Base-by-base conservation (phyloP, 2,329 filamentous ascomycete genomes). In the Sporothrix schenckii region DNA sequence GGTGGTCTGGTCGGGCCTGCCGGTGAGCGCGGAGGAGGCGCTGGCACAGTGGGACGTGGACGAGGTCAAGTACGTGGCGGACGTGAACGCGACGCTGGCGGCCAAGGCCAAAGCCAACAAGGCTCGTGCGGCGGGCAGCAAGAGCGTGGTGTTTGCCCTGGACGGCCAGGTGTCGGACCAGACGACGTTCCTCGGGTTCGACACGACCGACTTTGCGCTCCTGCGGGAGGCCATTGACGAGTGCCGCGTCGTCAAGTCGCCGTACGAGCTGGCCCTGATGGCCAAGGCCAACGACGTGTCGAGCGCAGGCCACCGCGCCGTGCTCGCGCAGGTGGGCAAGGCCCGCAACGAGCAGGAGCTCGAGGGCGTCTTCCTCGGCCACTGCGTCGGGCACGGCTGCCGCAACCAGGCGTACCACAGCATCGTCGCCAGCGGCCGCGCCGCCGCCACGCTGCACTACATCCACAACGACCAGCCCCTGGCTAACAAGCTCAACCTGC, bases 1-100 rank as follows among this genome's bases (percentile, higher is more conserved):
- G 69, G 93, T 98, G 71, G 92, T 98, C 77, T 99, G 94, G 94
- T 92, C 91, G 39, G 95, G 95, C 14, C 86, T 98, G 19, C 95
- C 94, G 0, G 83, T 96, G 72, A 92, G 89, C 49, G 81, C 86
- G 47, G 86, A 91, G 54, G 91, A 97, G 77, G 94, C 94, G 7
- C 82, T 91, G 72, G 81, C 87, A 63, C 86, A 87, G 73, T 98
- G 92, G 81, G 92, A 97, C 74, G 88, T 96, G 73, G 94, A 98
- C 78, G 83, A 88, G 49, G 92, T 94, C 73, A 86, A 87, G 71
- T 88, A 88, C 72, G 90, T 89, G 11, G 88, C 87, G 68, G 90
- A 95, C 58, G 83, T 97, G 75, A 94, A 95, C 78, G 82, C 88
- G n/a, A 85, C 86, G n/a, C 84, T 94, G 24, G 85, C 88, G 19